phyloP scores from a whole-genome alignment of 176 grass and related monocot genomes.

The Stipa capillata region DNA sequence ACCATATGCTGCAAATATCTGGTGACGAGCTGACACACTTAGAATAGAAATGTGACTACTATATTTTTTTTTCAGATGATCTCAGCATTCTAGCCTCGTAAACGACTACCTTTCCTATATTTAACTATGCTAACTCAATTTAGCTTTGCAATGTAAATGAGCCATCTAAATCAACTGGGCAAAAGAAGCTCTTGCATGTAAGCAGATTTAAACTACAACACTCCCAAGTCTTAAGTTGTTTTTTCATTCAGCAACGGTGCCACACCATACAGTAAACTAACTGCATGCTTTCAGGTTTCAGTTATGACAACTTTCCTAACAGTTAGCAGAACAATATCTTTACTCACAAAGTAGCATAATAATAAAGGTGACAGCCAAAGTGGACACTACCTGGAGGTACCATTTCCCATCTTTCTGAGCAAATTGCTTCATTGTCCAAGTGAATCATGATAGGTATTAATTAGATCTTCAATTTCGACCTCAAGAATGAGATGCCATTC shows the following conservation, averaged over 20 bases:
- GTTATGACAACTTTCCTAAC: background rate
- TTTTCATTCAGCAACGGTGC: background rate
- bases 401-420: background rate
- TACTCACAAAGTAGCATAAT: too few species aligned
- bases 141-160: too few species aligned
- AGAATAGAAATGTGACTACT: background rate
- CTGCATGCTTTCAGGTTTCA: background rate
- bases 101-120: background rate
- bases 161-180: too few species aligned
- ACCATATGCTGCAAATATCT: background rate
- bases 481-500: constrained; percentile 4
- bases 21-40: background rate
- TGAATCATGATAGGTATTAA: background rate
- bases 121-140: too few species aligned
- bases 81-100: background rate
- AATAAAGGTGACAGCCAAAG: background rate
- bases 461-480: background rate
- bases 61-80: background rate
- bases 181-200: background rate
- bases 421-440: background rate
- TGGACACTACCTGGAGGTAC: background rate
- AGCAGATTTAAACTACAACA: background rate
- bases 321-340: background rate
- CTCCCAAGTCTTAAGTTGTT: background rate
- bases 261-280: background rate